Conservation (phyloP, 2,329 filamentous ascomycete genomes). For the Diaporthe australafricana region DNA sequence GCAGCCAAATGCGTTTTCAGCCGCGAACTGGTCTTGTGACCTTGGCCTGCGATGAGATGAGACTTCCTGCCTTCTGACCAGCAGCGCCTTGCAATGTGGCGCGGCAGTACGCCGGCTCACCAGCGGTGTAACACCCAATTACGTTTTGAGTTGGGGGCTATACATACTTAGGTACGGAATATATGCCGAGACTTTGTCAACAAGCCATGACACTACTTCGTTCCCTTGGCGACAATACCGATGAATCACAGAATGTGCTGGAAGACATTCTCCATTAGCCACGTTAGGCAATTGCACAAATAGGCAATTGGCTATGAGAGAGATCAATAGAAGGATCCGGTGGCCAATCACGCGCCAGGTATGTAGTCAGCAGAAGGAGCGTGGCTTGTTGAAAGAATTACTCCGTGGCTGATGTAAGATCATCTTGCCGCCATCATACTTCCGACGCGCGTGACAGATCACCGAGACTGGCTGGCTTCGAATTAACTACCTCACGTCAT, state of each 20-base stretch:
- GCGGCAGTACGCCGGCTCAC: neutral
- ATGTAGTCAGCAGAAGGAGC: neutral
- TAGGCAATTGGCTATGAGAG: neutral
- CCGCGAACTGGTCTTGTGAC: neutral
- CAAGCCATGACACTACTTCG: neutral
- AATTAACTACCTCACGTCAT: neutral
- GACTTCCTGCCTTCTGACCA: neutral
- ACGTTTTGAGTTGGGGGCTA: neutral
- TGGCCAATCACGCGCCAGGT: neutral
- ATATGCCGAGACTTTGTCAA: neutral
- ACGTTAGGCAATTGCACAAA: neutral
- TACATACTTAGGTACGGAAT: neutral
- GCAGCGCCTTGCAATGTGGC: slow-evolving; percentile 10
- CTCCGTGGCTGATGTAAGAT: slow-evolving; percentile 4
- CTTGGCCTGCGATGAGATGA: neutral
- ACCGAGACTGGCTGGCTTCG: neutral
- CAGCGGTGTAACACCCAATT: neutral
- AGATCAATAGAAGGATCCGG: neutral
- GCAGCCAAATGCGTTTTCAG: neutral
- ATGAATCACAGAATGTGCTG: neutral
- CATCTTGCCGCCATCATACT: neutral
- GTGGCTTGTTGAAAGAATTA: neutral
- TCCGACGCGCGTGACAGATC: neutral
- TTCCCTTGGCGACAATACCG: neutral
- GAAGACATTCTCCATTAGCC: neutral